Percentiles rank a stretch among this genome's conserved stretches.
These are phyloP conservation scores for Linderina pennispora DNA, from an alignment of 192 early-diverging fungal species.

Conservation along the genomic window DNA sequence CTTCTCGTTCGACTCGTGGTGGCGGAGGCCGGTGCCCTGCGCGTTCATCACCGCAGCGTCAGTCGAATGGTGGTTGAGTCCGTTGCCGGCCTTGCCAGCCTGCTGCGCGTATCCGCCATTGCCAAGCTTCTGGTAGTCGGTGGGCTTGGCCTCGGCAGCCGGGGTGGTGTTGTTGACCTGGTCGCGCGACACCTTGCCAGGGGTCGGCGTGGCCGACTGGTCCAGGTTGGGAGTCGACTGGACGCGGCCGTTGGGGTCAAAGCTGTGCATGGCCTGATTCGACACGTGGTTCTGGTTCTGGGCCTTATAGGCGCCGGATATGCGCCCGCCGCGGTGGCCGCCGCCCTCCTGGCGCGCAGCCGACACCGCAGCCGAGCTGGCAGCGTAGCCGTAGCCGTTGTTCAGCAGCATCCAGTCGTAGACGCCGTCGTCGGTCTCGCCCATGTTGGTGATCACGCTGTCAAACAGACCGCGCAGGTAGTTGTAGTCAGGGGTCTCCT, in stretches of 20 bases:
- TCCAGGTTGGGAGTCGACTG: conserved; percentile 38
- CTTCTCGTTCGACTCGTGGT: conserved; percentile 29
- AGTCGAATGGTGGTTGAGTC: conserved; percentile 27
- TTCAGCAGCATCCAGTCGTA: conserved; percentile 86
- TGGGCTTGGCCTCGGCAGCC: conserved; percentile 16
- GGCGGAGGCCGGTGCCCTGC: conserved; percentile 5
- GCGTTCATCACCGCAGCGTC: conserved; percentile 25
- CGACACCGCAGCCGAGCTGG: conserved; percentile 26
- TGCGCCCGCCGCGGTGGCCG: conserved; percentile 14
- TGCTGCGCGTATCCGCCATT: conserved; percentile 20
- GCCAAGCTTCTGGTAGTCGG: conserved; percentile 1
- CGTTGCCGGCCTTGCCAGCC: conserved; percentile 5
- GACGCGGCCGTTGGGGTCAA: conserved; percentile 25
- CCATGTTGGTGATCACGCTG: conserved; percentile 61
- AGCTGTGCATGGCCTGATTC: conserved; percentile 42
- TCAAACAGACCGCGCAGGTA: conserved; percentile 82
- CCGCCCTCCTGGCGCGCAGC: conserved; percentile 22
- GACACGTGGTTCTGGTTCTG: conserved; percentile 38
- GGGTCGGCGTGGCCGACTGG: conserved; percentile 31
- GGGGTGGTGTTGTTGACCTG: conserved; percentile 13
- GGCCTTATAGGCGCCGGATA: conserved; percentile 36
- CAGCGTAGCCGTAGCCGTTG: conserved; percentile 40
- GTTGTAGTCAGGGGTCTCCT: conserved; percentile 97
- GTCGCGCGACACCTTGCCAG: conserved; percentile 34
- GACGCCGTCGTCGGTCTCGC: conserved; percentile 81